phyloP scores from a whole-genome alignment of 2,329 filamentous ascomycete species.

The Periconia digitata region DNA sequence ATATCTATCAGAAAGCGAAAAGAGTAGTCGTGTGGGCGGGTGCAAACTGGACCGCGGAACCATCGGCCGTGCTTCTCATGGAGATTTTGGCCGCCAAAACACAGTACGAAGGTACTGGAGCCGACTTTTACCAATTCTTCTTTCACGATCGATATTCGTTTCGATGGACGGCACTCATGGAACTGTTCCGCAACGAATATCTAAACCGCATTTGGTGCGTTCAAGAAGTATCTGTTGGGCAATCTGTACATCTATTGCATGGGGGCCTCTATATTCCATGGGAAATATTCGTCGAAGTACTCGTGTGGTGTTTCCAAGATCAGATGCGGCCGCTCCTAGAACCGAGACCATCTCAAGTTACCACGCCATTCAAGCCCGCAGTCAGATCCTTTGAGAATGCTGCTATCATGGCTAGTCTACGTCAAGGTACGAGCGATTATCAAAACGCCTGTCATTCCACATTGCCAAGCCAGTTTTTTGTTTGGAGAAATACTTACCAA shows the following conservation, averaged over 20 bases:
- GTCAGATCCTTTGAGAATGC: not conserved
- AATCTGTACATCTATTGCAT: not conserved
- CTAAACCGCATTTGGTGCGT: slow-evolving; percentile 1
- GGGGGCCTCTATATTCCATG: not conserved
- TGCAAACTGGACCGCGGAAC: not conserved
- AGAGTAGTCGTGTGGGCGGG: slow-evolving; percentile 1
- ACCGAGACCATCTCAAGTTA: not conserved
- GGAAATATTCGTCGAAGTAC: not conserved
- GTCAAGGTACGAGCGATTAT: not conserved
- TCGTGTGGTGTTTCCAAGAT: not conserved
- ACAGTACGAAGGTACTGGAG: not conserved
- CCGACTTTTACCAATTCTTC: not conserved
- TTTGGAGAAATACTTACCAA: too few relatives aligned
- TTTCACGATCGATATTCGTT: not conserved
- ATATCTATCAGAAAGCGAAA: slow-evolving; percentile 1
- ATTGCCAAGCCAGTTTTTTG: too few relatives aligned
- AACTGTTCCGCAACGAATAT: not conserved
- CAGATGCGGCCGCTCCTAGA: not conserved
- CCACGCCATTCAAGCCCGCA: not conserved
- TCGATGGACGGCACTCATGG: not conserved
- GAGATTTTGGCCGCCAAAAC: not conserved
- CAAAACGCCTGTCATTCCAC: not conserved
- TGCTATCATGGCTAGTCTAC: not conserved
- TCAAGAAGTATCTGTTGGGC: not conserved
- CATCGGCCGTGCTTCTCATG: not conserved